Evolutionary conservation across 352 stramenopile genomes (phyloP).

Genomic region (Pythium phragmitis): DNA sequence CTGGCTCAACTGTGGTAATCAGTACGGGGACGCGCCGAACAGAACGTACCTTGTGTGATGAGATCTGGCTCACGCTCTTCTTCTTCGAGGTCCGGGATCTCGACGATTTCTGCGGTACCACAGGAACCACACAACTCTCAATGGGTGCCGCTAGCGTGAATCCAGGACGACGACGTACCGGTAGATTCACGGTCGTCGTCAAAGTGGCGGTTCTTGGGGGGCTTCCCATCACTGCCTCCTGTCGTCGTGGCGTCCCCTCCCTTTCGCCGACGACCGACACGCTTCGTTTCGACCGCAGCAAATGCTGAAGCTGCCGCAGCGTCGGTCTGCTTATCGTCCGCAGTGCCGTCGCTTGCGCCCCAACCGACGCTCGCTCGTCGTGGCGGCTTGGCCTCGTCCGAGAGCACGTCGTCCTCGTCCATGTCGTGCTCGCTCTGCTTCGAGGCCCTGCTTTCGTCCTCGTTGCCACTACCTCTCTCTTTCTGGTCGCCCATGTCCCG

Average conservation of each 20-base stretch:
- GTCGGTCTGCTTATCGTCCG: constrained; percentile 33
- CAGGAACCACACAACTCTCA: too few species aligned
- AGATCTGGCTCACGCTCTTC: constrained; percentile 78
- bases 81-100: constrained; percentile 81
- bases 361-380: constrained; percentile 65
- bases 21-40: background rate
- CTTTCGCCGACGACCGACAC: constrained; percentile 53
- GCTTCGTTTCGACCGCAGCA: constrained; percentile 42
- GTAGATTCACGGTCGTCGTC: constrained; percentile 68
- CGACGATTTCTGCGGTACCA: constrained; percentile 52
- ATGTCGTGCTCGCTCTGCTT: constrained; percentile 31
- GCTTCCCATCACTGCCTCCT: constrained; percentile 36
- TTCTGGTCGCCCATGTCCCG: constrained; percentile 16
- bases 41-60: constrained; percentile 47
- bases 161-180: constrained; percentile 18
- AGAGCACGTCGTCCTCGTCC: constrained; percentile 48
- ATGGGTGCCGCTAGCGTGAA: too few species aligned
- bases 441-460: constrained; percentile 21
- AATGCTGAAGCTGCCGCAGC: constrained; percentile 10
- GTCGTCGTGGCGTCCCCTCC: constrained; percentile 35
- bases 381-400: constrained; percentile 48
- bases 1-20: background rate
- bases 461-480: constrained; percentile 10
- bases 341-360: constrained; percentile 31
- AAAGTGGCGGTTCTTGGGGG: constrained; percentile 65